A percentile compares a stretch with the other conserved stretches of the same genome.
Evolutionary conservation across 345 rosid genomes (phyloP).

Genomic region (Rhodamnia rubescens): DNA sequence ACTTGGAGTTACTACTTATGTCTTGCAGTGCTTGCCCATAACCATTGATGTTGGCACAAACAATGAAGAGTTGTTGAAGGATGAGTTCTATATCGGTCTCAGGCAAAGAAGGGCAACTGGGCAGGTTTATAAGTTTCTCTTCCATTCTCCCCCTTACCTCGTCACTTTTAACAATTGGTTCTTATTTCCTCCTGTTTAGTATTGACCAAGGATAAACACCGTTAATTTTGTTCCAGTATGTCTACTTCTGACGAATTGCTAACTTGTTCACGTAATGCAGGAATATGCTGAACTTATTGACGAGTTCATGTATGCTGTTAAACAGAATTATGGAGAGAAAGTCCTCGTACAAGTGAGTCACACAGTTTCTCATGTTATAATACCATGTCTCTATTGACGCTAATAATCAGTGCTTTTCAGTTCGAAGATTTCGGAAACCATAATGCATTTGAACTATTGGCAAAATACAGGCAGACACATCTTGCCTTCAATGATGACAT

Average conservation of each 20-base stretch:
- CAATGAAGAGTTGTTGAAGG: slow-evolving; percentile 57
- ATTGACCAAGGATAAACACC: background rate
- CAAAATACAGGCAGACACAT: slow-evolving; percentile 64
- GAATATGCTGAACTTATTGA: slow-evolving; percentile 83
- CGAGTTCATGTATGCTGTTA: slow-evolving; percentile 90
- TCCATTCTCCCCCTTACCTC: background rate
- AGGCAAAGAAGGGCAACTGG: slow-evolving; percentile 76
- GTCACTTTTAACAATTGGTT: background rate
- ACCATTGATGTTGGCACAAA: slow-evolving; percentile 92
- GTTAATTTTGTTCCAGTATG: background rate
- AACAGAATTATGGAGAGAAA: slow-evolving; percentile 89
- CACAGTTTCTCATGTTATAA: background rate
- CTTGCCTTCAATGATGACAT: slow-evolving; percentile 97
- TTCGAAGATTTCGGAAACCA: slow-evolving; percentile 98
- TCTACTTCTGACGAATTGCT: background rate
- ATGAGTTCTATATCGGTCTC: slow-evolving; percentile 84
- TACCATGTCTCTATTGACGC: background rate
- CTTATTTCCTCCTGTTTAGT: background rate
- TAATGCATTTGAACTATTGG: slow-evolving; percentile 81
- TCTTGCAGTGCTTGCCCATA: slow-evolving; percentile 65
- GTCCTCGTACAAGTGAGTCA: slow-evolving; percentile 67
- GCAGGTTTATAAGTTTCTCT: slow-evolving; percentile 16
- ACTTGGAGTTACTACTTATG: background rate
- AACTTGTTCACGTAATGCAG: slow-evolving; percentile 16
- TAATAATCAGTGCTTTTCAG: slow-evolving; percentile 25